Conservation (phyloP, 1,139 yeast species). For the Wickerhamomyces sp. region DNA sequence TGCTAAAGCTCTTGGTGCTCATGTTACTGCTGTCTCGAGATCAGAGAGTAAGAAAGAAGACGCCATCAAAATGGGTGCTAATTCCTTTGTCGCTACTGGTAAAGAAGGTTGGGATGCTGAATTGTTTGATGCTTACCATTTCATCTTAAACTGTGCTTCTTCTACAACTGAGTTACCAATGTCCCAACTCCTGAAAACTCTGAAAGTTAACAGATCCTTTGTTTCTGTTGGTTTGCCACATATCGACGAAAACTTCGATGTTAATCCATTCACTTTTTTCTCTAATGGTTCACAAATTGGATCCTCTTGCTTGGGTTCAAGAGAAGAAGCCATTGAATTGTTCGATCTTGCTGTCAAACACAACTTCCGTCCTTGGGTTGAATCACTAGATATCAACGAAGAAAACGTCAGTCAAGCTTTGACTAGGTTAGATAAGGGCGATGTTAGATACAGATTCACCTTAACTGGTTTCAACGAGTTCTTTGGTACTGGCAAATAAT, state of each 20-base stretch:
- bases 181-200: slow-evolving; percentile 30
- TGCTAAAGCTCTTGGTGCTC: slow-evolving; percentile 54
- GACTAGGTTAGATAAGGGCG: slow-evolving; percentile 46
- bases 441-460: slow-evolving; percentile 62
- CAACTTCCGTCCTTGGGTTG: slow-evolving; percentile 55
- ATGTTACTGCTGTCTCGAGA: slow-evolving; percentile 52
- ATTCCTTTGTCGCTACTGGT: slow-evolving; percentile 45
- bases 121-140: slow-evolving; percentile 36
- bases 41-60: slow-evolving; percentile 44
- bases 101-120: slow-evolving; percentile 38
- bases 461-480: slow-evolving; percentile 49
- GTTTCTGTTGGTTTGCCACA: slow-evolving; percentile 54
- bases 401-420: slow-evolving; percentile 48
- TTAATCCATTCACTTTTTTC: slow-evolving; percentile 42
- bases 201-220: slow-evolving; percentile 44
- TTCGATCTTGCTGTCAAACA: slow-evolving; percentile 50
- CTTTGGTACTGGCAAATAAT: slow-evolving; percentile 23
- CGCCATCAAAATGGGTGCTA: slow-evolving; percentile 50
- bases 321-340: slow-evolving; percentile 51
- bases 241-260: slow-evolving; percentile 35
- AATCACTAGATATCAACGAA: slow-evolving; percentile 49
- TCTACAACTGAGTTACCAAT: slow-evolving; percentile 39
- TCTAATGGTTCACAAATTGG: slow-evolving; percentile 36
- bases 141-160: slow-evolving; percentile 48
- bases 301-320: slow-evolving; percentile 38